Conservation (phyloP, 345 rosid species). For the Draba incana region DNA sequence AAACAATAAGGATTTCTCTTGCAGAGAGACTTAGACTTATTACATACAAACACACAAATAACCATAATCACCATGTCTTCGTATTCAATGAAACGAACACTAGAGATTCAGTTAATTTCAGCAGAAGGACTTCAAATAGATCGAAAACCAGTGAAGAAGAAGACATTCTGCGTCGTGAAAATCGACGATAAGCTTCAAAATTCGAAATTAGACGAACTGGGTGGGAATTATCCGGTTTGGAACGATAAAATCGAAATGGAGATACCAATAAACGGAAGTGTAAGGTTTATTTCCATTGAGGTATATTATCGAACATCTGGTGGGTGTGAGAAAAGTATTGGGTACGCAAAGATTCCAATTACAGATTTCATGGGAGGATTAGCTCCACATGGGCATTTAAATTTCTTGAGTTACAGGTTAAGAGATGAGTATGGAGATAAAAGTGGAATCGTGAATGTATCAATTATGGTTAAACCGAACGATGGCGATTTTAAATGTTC, state of each 20-base stretch:
- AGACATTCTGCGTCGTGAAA: conserved; percentile 42
- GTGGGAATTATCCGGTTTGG: conserved; percentile 65
- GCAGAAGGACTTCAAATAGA: conserved; percentile 57
- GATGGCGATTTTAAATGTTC: background rate
- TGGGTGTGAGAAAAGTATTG: conserved; percentile 43
- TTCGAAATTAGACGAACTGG: conserved; percentile 39
- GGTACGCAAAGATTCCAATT: conserved; percentile 52
- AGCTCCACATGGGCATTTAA: conserved; percentile 53
- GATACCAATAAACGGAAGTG: conserved; percentile 43
- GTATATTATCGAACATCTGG: conserved; percentile 46
- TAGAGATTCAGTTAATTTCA: conserved; percentile 62
- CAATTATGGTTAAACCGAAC: conserved; percentile 51
- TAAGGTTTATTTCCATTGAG: conserved; percentile 46
- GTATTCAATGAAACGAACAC: conserved; percentile 22
- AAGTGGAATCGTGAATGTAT: conserved; percentile 66
- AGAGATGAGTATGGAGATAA: conserved; percentile 49
- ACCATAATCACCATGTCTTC: conserved; percentile 8
- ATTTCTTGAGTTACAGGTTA: conserved; percentile 73
- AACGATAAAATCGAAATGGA: conserved; percentile 52
- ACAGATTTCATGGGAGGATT: conserved; percentile 62
- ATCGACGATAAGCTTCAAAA: conserved; percentile 25
- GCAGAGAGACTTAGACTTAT: conserved; percentile 26
- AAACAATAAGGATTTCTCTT: conserved; percentile 12
- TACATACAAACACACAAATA: background rate
- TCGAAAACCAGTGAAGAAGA: conserved; percentile 47